Base-by-base conservation (phyloP, 441 rosid species). In the Bruguiera hainesii region DNA sequence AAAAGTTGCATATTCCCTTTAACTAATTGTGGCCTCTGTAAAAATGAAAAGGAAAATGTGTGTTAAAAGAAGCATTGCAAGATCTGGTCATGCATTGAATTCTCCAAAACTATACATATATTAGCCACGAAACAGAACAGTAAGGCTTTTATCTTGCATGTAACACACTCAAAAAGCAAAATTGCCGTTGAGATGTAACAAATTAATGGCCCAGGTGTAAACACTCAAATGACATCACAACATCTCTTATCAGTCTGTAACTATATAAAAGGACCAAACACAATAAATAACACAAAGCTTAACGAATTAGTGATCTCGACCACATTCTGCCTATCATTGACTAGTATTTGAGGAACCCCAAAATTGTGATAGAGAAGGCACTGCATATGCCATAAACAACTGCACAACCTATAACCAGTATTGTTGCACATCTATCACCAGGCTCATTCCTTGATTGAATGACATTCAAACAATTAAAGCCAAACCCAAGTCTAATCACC, bases 1-100 rank as follows among this genome's bases (percentile, higher is more conserved):
- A 86, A 91, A 69, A 91, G 95, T 78, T 91, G 98, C 98, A 91
- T 88, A 64, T 88, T 89, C 70, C 98, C 98, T 80, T 88, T 91
- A 23, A 91, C 98, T 76, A 91, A 74, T 79, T 89, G 94, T 39
- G 90, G 85, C 81, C 87, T 86, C 98, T 90, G 70, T 48, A 50
- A 70, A 65, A 52, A 55, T 23, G 58, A 23, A 26, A 55, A 23
- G 9, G 58, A 55, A 55, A 11, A 55, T 23, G 2, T 8, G 58
- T 55, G 30, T 23, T 10, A 55, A 3, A 15, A n/a, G 28, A 23
- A 55, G 28, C 28, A 55, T 55, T 20, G 15, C 6, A 23, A 20
- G 20, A 55, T 55, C 28, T 23, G 29, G 23, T 55, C 28, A n/a
- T 4, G 2, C 28, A 55, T 9, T 55, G 25, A 55, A 55, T 42